Evolutionary conservation across 2,329 filamentous ascomycete species (phyloP), one percentile per base, ranked within the genome.

Genomic region (Diaporthe ilicicola): DNA sequence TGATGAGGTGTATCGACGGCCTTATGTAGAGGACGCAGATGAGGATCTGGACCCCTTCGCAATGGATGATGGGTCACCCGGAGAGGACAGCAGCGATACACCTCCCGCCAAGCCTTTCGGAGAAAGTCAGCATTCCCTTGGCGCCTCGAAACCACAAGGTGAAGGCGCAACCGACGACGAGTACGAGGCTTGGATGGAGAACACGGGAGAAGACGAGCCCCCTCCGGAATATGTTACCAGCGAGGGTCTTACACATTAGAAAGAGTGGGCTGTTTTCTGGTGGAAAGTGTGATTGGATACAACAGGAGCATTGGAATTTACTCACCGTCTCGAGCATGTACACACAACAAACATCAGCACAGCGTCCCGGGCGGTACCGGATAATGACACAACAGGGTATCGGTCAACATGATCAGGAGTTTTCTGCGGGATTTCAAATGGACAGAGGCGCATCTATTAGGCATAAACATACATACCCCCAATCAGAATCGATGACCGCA

Each of bases 121-220:
- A 22, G 34, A 22, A 24, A 48, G 48, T 15, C 54, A 54, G 22
- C 64, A 17, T 29, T 12, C 24, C 3, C 29, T 68, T 17, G 46
- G 50, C 27, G 8, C 19, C 44, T 54, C 64, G 15, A 59, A 55
- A 6, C n/a, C 67, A 12, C 29, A 65, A 19, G 50, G 27, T n/a
- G 55, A 85, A 84, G 75, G 84, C 86, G 9, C 87, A 80, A 1
- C 88, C 83, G n/a, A 85, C 84, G 73, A 73, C 39, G 72, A 73
- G 34, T 73, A 67, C 37, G 69, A 71, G 9, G 72, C 72, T 22
- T 73, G 72, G 72, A 73, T 73, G 72, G 72, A 68, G 48, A 73
- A 73, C 44, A 72, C 70, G 1, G 72, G 70, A 24, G 72, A 73
- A 17, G 70, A 70, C 50, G 70, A 50, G 15, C 53, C 72, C 17